Base-by-base conservation (phyloP, 176 grass and related monocot genomes). In the Thalia dealbata region DNA sequence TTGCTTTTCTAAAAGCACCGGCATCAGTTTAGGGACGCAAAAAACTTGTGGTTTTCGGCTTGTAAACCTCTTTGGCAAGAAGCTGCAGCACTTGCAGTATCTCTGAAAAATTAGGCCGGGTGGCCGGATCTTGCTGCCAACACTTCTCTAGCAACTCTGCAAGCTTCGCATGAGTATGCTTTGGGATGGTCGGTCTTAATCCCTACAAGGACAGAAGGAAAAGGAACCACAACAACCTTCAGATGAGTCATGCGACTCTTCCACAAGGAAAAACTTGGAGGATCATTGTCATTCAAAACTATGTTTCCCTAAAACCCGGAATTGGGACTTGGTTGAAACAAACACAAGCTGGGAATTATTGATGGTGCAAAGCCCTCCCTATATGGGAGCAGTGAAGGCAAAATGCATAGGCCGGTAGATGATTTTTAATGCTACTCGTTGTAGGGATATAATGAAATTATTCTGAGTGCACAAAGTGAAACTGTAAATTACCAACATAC, bases 51-150 rank as follows among this genome's bases (percentile, higher is more conserved):
- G 54, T 69, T 30, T 19, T 50, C 23, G 24, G 58, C 60, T 73
- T n/a, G 56, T 64, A 14, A 67, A 92, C 92, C 86, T 96, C 89
- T 85, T 85, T 96, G 43, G 81, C 70, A 70, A 96, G 83, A 73
- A 52, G 82, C 29, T 81, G 63, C 42, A 96, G 81, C 13, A 58
- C 84, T 29, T 91, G 74, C 46, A 87, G 52, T 76, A 92, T 87
- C 46, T 96, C 63, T 10, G 84, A 87, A 76, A 96, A 96, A 44
- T 89, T 84, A 0, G 89, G 89, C 56, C 88, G 79, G 75, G 62
- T 61, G 72, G 70, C 48, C 38, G 92, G 78, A 45, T 96, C 92
- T 66, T 30, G 80, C 38, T 91, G 81, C 91, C 91, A 96, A 43
- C 91, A 96, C 69, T 77, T 84, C 66, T 86, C 76, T 63, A 96